These are phyloP conservation scores for Plasmodium relictum DNA, from an alignment of 169 alveolate genomes.

Conservation along the genomic window DNA sequence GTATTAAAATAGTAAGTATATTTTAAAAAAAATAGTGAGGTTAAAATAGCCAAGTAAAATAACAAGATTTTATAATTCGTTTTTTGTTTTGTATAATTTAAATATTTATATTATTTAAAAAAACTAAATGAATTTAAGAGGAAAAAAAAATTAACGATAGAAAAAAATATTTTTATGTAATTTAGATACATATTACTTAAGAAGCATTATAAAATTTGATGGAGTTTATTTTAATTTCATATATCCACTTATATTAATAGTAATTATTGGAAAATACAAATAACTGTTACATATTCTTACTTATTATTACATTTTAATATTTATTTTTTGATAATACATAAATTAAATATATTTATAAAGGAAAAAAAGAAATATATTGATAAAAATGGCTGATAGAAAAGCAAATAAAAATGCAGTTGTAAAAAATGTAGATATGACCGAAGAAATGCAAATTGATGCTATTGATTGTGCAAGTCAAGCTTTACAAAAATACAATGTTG, in stretches of 20 bases:
- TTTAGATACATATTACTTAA: too few relatives aligned
- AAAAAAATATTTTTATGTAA: too few relatives aligned
- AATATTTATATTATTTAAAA: not conserved
- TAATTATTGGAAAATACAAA: too few relatives aligned
- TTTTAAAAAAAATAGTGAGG: not conserved
- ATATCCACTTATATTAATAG: too few relatives aligned
- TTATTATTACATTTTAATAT: not conserved
- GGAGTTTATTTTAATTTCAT: too few relatives aligned
- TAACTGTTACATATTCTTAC: not conserved
- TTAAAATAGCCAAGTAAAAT: not conserved
- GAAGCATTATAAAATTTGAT: too few relatives aligned
- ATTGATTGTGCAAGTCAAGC: slow-evolving; percentile 99
- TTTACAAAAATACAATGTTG: slow-evolving; percentile 95
- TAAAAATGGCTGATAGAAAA: slow-evolving; percentile 80
- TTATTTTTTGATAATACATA: not conserved
- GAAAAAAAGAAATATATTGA: not conserved
- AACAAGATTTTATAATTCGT: not conserved
- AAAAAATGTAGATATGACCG: slow-evolving; percentile 99
- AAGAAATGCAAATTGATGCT: slow-evolving; percentile 98
- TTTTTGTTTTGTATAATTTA: not conserved
- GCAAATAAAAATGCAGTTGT: slow-evolving; percentile 89
- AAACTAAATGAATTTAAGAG: not conserved
- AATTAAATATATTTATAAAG: not conserved
- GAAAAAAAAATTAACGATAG: not conserved
- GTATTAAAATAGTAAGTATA: not conserved